Base-by-base conservation (phyloP, 805 yeast genomes). In the Kluyveromyces wickerhamii region DNA sequence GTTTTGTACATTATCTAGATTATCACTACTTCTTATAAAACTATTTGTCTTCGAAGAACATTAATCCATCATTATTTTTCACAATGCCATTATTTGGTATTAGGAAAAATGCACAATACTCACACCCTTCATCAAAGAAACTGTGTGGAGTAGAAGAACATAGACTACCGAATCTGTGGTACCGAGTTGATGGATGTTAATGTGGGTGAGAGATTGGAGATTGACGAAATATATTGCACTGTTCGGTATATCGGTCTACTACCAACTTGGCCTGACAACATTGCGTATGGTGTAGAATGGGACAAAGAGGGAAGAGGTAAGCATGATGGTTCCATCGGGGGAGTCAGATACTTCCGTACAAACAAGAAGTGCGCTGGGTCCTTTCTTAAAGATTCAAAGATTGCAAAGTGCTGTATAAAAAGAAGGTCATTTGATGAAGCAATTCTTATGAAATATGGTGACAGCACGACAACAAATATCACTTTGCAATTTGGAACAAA, bases 281-380 rank as follows among this genome's bases (percentile, higher is more conserved):
- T 43, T 1, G 86, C 89, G 0, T 54, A 72, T 10, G 96, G 96
- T 1, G 67, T 88, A 3, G 95, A 88, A 54, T 88, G 96, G 96
- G 96, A 88, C 52, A 63, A 74, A 29, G 57, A 67, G 0, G 36
- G 40, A 0, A 63, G 86, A 22, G 96, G 96, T 1, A 84, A 78
- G 47, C 75, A 87, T 52, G 60, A 71, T 41, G 97, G 97, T 0
- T 38, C 51, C 1, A 40, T 74, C 18, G 62, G 71, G 14, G 84
- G 79, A 0, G 47, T 57, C 0, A 45, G 52, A 35, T 84, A 84
- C 52, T 88, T 88, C 52, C 21, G 43, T 5, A 47, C 62, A 29
- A 13, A 21, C 11, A 17, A 19, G 1, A 31, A 36, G 3, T 31
- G 35, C 27, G 34, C 53, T 11, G 58, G 55, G 3, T 51, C 58